These are phyloP conservation scores for Emmonsiellopsis sp. DNA, from an alignment of 2,329 filamentous ascomycete genomes.

Conservation along the genomic window DNA sequence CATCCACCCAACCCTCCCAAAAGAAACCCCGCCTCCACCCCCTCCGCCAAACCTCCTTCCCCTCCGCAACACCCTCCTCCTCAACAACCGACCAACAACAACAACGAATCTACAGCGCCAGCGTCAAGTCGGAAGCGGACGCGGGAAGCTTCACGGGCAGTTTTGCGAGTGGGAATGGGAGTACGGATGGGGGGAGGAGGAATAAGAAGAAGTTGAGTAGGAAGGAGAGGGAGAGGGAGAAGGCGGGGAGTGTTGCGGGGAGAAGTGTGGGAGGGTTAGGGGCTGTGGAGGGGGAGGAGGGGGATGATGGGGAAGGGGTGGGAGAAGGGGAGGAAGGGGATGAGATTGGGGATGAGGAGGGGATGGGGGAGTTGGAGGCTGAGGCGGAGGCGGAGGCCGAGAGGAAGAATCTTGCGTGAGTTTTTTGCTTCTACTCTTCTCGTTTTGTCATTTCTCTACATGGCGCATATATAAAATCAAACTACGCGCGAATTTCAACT, in stretches of 20 bases:
- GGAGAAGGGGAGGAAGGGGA: constrained; percentile 26
- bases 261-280: constrained; percentile 21
- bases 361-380: constrained; percentile 25
- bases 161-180: constrained; percentile 31
- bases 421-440: constrained; percentile 9
- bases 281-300: constrained; percentile 16
- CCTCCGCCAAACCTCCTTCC: constrained; percentile 39
- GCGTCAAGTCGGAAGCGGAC: constrained; percentile 16
- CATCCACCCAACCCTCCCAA: constrained; percentile 16
- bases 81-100: too few relatives aligned
- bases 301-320: constrained; percentile 37
- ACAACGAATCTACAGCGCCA: constrained; percentile 18
- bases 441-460: constrained; percentile 10
- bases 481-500: not conserved
- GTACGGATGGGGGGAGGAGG: constrained; percentile 27
- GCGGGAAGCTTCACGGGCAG: constrained; percentile 34
- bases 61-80: constrained; percentile 22
- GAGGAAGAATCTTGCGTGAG: constrained; percentile 42
- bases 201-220: constrained; percentile 20
- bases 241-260: constrained; percentile 19
- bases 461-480: not conserved
- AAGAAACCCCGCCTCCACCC: constrained; percentile 31
- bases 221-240: constrained; percentile 27
- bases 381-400: constrained; percentile 44
- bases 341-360: constrained; percentile 29